Conservation (phyloP, 148 eudicot genomes). For the Chenopodium quinoa region DNA sequence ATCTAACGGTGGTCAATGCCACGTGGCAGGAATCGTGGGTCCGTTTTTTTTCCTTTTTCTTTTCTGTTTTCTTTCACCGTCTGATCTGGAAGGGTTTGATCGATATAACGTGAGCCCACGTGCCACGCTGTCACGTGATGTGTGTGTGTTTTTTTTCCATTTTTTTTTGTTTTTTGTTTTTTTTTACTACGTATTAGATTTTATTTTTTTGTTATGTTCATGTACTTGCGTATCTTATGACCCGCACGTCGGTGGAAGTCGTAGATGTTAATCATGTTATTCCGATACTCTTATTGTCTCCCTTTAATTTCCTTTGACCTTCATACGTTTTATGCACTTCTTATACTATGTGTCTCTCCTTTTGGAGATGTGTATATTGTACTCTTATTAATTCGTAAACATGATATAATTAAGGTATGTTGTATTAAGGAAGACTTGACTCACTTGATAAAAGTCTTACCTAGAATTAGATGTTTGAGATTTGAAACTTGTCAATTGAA, state of each 20-base stretch:
- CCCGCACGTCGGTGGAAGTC: slow-evolving; percentile 27
- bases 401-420: no score
- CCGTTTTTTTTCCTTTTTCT: neutral
- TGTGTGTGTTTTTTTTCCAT: neutral
- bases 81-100: slow-evolving; percentile 16
- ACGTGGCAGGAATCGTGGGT: slow-evolving; percentile 35
- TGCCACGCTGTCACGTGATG: slow-evolving; percentile 44
- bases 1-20: slow-evolving; percentile 51
- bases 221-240: slow-evolving; percentile 4
- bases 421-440: no score
- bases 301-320: no score
- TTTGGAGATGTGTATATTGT: no score
- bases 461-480: no score
- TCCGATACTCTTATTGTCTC: neutral
- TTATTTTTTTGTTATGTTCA: neutral
- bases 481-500: no score
- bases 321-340: no score
- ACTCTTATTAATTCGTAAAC: no score
- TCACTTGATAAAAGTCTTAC: no score
- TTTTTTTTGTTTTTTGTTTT: neutral
- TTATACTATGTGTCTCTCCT: no score
- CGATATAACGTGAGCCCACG: slow-evolving; percentile 46
- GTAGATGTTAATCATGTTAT: neutral
- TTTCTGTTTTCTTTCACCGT: slow-evolving; percentile 6
- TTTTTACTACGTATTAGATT: no score